Evolutionary conservation across 805 yeast genomes (phyloP).

Genomic region (Metschnikowia santaceciliae): DNA sequence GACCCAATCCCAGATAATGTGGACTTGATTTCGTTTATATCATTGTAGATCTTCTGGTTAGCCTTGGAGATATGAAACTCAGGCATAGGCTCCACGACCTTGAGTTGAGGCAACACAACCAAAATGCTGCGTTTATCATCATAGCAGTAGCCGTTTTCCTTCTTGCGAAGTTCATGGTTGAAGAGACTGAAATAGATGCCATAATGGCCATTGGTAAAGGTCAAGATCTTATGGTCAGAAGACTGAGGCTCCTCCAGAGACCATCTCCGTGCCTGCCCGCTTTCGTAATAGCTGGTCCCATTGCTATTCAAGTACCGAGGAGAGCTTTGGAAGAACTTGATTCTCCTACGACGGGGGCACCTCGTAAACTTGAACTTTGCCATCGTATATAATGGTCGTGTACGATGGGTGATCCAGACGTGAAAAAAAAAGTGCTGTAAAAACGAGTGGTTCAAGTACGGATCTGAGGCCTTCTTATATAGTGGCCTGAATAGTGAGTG

Average conservation of each 20-base stretch:
- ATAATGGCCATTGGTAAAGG: constrained; percentile 39
- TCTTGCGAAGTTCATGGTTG: constrained; percentile 30
- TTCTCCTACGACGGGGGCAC: constrained; percentile 14
- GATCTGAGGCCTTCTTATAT: neutral
- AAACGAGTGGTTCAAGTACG: neutral
- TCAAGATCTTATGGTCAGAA: constrained; percentile 21
- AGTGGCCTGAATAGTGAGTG: neutral
- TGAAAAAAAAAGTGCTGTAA: neutral
- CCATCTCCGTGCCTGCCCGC: constrained; percentile 17
- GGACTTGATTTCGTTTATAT: constrained; percentile 25
- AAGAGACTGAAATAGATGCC: constrained; percentile 40
- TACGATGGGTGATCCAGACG: neutral
- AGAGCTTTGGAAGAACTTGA: constrained; percentile 26
- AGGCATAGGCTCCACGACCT: constrained; percentile 6
- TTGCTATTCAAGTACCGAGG: constrained; percentile 21
- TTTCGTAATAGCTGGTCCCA: constrained; percentile 5
- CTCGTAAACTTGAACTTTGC: constrained; percentile 11
- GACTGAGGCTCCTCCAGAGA: constrained; percentile 24
- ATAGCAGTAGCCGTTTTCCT: constrained; percentile 9
- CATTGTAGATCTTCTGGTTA: constrained; percentile 27
- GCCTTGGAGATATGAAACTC: constrained; percentile 29
- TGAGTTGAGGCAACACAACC: constrained; percentile 6
- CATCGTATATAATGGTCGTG: constrained; percentile 1
- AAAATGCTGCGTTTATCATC: constrained; percentile 8
- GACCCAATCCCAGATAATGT: constrained; percentile 18